Percentiles rank a stretch among this genome's conserved stretches.
Evolutionary conservation across 1,284 basidiomycete species (phyloP).

Genomic region (Exobasidium cylindrosporum): DNA sequence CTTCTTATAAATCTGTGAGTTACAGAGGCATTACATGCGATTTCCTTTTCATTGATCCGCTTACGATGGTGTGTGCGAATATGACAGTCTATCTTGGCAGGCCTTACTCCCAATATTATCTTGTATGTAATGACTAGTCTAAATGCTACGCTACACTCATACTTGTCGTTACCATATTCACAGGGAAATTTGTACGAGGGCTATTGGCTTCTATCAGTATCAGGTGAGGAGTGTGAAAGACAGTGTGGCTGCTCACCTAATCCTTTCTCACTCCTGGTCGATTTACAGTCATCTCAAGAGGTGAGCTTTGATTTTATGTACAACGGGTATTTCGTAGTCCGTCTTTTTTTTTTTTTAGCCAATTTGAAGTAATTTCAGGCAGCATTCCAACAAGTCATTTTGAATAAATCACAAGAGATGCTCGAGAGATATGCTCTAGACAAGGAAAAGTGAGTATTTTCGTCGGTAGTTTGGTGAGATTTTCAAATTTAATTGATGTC

Average conservation of each 20-base stretch:
- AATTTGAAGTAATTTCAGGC: too few relatives aligned
- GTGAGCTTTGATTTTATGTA: too few relatives aligned
- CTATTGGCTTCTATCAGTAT: slow-evolving; percentile 8
- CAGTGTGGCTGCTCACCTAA: not conserved
- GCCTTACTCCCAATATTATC: slow-evolving; percentile 1
- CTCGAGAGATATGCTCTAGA: not conserved
- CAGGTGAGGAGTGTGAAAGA: not conserved
- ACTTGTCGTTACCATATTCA: not conserved
- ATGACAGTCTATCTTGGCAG: slow-evolving; percentile 5
- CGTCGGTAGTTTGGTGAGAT: too few relatives aligned
- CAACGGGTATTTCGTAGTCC: too few relatives aligned
- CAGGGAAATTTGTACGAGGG: slow-evolving; percentile 11
- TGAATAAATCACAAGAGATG: slow-evolving; percentile 11
- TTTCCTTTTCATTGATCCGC: too few relatives aligned
- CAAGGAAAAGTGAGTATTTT: not conserved
- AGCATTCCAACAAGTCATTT: slow-evolving; percentile 8
- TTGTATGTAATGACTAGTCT: not conserved
- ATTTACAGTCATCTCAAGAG: slow-evolving; percentile 2
- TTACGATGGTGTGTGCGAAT: too few relatives aligned
- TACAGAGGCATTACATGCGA: too few relatives aligned
- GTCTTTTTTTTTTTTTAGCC: too few relatives aligned
- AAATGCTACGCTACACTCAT: not conserved
- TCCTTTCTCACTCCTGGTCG: not conserved
- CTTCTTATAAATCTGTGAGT: slow-evolving; percentile 1
- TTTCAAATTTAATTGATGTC: too few relatives aligned